phyloP scores from a whole-genome alignment of 2,329 filamentous ascomycete genomes.

The Purpureocillium takamizusanense region DNA sequence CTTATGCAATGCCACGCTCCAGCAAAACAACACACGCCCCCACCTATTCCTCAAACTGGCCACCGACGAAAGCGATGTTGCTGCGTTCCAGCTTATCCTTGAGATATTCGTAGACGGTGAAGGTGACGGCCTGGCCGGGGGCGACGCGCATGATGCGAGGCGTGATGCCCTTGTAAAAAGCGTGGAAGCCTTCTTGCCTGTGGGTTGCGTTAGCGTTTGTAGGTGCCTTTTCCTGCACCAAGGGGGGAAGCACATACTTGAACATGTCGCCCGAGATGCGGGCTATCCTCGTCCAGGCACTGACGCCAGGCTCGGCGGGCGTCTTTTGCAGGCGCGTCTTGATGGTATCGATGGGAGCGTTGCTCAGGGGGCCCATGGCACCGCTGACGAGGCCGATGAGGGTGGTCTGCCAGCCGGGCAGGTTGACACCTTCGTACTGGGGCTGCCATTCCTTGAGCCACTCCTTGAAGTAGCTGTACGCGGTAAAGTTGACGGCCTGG shows the following conservation, averaged over 20 bases:
- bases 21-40: conserved; percentile 3
- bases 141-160: conserved; percentile 95
- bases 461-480: conserved; percentile 89
- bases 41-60: conserved; percentile 57
- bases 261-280: conserved; percentile 78
- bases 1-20: not conserved
- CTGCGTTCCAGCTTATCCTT: conserved; percentile 64
- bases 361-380: conserved; percentile 91
- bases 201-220: conserved; percentile 6
- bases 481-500: conserved; percentile 98
- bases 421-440: conserved; percentile 50
- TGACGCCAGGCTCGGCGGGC: conserved; percentile 71
- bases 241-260: conserved; percentile 39
- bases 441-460: conserved; percentile 65
- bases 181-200: conserved; percentile 83
- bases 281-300: conserved; percentile 69
- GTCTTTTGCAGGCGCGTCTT: conserved; percentile 94
- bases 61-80: conserved; percentile 48
- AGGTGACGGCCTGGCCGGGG: conserved; percentile 77
- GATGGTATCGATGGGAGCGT: conserved; percentile 97
- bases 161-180: conserved; percentile 99
- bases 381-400: conserved; percentile 84
- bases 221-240: too few relatives aligned
- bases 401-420: conserved; percentile 86
- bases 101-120: conserved; percentile 70